Evolutionary conservation across 495 filamentous ascomycete species (phyloP).

Genomic region (Glutinoglossum americanum): DNA sequence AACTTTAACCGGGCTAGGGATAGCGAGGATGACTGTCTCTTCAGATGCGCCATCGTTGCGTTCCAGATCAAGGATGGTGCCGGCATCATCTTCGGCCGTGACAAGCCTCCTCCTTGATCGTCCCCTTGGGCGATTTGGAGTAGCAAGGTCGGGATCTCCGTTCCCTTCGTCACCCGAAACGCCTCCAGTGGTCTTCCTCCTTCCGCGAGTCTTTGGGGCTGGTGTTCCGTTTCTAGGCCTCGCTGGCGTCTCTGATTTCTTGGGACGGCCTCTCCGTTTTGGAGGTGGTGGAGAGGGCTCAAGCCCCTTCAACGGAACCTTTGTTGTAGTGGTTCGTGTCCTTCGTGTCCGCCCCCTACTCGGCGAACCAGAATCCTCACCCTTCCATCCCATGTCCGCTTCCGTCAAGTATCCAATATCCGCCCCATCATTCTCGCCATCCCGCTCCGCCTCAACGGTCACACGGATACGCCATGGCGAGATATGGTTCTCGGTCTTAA

Average conservation of each 20-base stretch:
- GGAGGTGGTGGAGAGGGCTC: neutral
- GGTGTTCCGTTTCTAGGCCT: slow-evolving; percentile 2
- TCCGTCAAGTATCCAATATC: neutral
- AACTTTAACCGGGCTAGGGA: neutral
- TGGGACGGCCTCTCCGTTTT: neutral
- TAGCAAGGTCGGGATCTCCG: neutral
- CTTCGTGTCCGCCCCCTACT: neutral
- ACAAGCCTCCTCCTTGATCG: neutral
- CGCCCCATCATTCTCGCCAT: neutral
- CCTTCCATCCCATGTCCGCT: neutral
- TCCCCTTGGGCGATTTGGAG: neutral
- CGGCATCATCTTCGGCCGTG: neutral
- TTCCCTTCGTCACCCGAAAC: neutral
- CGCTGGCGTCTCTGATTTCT: neutral
- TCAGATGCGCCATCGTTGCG: neutral
- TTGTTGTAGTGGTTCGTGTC: neutral
- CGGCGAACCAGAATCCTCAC: neutral
- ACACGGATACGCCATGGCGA: slow-evolving; percentile 3
- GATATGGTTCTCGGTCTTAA: neutral
- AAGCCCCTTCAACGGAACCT: slow-evolving; percentile 1
- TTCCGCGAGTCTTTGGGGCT: neutral
- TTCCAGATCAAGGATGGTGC: neutral
- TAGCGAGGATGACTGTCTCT: neutral
- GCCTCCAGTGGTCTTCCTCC: neutral
- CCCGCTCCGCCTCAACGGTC: slow-evolving; percentile 1